Evolutionary conservation across 768 basidiomycete genomes (phyloP).

Genomic region (Suillus placidus): DNA sequence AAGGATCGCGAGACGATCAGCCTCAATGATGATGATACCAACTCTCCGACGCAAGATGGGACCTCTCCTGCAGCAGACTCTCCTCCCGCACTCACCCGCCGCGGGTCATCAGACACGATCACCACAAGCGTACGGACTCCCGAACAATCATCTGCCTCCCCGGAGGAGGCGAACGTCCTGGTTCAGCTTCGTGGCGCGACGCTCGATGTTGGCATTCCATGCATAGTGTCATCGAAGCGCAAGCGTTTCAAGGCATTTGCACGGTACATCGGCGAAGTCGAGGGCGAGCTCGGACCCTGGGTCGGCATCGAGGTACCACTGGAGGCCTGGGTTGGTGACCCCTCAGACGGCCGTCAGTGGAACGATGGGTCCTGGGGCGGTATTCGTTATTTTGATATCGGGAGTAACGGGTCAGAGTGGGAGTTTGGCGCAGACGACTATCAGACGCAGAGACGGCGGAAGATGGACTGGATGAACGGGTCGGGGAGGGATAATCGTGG

Average conservation of each 20-base stretch:
- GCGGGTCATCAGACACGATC: slow-evolving; percentile 31
- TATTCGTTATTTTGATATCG: slow-evolving; percentile 82
- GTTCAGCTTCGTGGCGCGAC: slow-evolving; percentile 60
- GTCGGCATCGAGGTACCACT: slow-evolving; percentile 90
- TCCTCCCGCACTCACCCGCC: slow-evolving; percentile 23
- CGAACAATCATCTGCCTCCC: slow-evolving; percentile 29
- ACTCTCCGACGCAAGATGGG: background rate
- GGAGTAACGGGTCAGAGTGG: slow-evolving; percentile 58
- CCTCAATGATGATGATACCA: background rate
- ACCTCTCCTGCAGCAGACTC: slow-evolving; percentile 1
- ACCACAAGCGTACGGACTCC: slow-evolving; percentile 25
- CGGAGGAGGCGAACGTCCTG: slow-evolving; percentile 20
- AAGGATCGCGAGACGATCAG: slow-evolving; percentile 7
- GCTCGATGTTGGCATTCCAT: slow-evolving; percentile 86
- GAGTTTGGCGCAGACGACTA: slow-evolving; percentile 59
- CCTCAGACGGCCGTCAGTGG: slow-evolving; percentile 73
- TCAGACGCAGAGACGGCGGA: slow-evolving; percentile 48
- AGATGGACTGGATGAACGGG: slow-evolving; percentile 37
- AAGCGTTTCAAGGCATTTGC: slow-evolving; percentile 86
- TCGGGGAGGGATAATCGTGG: slow-evolving; percentile 31
- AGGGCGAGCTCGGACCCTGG: slow-evolving; percentile 83
- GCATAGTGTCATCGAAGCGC: slow-evolving; percentile 83
- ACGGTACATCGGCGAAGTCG: slow-evolving; percentile 85
- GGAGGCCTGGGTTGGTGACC: slow-evolving; percentile 50
- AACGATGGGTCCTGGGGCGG: slow-evolving; percentile 85